phyloP scores from a whole-genome alignment of 352 stramenopile species.

The Globisporangium echinulatum region DNA sequence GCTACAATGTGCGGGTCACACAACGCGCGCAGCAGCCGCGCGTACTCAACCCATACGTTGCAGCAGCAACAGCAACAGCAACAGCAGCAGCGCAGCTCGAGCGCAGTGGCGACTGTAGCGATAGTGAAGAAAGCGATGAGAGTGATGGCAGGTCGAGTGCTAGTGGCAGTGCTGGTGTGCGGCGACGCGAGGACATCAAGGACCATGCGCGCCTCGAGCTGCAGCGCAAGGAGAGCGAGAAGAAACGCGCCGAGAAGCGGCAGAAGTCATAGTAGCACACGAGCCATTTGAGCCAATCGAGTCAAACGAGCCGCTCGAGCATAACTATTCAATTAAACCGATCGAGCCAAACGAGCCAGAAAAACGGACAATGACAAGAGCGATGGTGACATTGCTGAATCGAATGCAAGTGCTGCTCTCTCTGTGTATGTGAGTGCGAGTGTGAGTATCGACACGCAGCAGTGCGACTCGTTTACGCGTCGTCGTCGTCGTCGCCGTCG shows the following conservation, averaged over 20 bases:
- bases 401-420: not conserved
- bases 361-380: not conserved
- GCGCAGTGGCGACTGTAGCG: not conserved
- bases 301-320: not conserved
- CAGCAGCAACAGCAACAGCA: not conserved
- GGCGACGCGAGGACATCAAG: slow-evolving; percentile 60
- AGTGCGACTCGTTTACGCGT: not conserved
- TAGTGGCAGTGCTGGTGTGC: slow-evolving; percentile 20
- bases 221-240: slow-evolving; percentile 48
- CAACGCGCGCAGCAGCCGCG: slow-evolving; percentile 23
- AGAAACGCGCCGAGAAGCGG: slow-evolving; percentile 37
- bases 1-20: slow-evolving; percentile 74
- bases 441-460: not conserved
- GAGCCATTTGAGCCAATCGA: no score
- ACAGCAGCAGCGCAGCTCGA: not conserved
- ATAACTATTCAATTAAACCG: no score
- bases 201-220: slow-evolving; percentile 48
- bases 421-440: not conserved
- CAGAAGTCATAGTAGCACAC: slow-evolving; percentile 9
- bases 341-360: not conserved
- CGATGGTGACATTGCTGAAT: not conserved
- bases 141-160: slow-evolving; percentile 7
- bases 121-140: slow-evolving; percentile 15
- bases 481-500: slow-evolving; percentile 59
- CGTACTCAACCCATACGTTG: slow-evolving; percentile 63